Base-by-base conservation (phyloP, 1,284 basidiomycete genomes). In the Abortiporus biennis region DNA sequence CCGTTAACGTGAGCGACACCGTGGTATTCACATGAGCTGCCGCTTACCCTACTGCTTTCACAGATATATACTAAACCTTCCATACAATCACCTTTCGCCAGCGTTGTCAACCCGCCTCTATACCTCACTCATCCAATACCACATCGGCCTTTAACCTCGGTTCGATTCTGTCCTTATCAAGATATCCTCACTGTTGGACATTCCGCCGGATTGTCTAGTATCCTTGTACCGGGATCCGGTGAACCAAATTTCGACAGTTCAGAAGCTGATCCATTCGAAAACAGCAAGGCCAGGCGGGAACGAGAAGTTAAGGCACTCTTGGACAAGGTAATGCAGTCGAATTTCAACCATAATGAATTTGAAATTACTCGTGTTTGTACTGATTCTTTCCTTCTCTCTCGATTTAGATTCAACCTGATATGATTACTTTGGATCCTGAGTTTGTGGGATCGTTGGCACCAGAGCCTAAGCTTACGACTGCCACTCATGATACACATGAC, bases 221-320 rank as follows among this genome's bases (percentile, higher is more conserved):
- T 98, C 35, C 70, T 99, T 42, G 84, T 99, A 0, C 95, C 95
- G 0, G 95, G 95, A 12, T 69, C 85, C 3, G 95, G 95, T 31
- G 94, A 99, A 62, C 81, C 93, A 34, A 93, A 96, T 70, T 97
- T 94, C 59, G 95, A 99, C 63, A 89, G 87, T 45, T 66, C 74
- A 17, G 95, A 99, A 65, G 87, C 91, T 0, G 94, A 99, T 76
- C 92, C 95, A 3, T 98, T 86, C 68, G 94, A 99, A 64, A 81
- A 84, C 53, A 84, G 80, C 64, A 83, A 80, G 46, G 74, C 85
- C 13, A 66, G 92, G 44, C 72, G 90, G 38, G 96, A 99, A 69
- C 74, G 91, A 48, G 96, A 99, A 63, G 92, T 99, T 50, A 85
- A 88, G 58, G 74, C 72, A 31, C 74, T 99, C 24, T 66, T 99